Conservation (phyloP, 805 yeast genomes). For the Wickerhamomyces ciferrii region DNA sequence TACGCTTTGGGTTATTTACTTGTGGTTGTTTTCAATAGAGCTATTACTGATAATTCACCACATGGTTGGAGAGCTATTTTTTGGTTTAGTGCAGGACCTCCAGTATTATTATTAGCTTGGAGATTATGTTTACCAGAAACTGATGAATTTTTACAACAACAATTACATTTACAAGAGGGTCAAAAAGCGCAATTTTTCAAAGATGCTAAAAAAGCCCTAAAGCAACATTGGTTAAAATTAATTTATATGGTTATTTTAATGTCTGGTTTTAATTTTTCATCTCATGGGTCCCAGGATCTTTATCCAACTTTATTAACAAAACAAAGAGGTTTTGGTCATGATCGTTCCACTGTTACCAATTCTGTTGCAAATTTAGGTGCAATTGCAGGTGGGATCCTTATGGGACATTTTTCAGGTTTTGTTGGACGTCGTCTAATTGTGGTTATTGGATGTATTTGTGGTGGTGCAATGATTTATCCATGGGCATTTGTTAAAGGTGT, state of each 20-base stretch:
- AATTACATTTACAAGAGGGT: slow-evolving; percentile 25
- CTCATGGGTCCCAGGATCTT: slow-evolving; percentile 63
- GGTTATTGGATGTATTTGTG: slow-evolving; percentile 44
- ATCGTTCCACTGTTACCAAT: slow-evolving; percentile 49
- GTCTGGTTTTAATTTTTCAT: slow-evolving; percentile 59
- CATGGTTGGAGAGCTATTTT: slow-evolving; percentile 61
- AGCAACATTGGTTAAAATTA: slow-evolving; percentile 52
- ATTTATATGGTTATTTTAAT: slow-evolving; percentile 51
- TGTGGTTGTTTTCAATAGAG: slow-evolving; percentile 62
- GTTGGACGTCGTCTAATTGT: slow-evolving; percentile 52
- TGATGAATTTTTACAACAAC: slow-evolving; percentile 41
- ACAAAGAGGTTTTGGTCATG: slow-evolving; percentile 35
- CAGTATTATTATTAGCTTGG: slow-evolving; percentile 34
- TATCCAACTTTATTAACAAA: slow-evolving; percentile 48
- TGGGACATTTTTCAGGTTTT: slow-evolving; percentile 52
- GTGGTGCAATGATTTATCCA: slow-evolving; percentile 61
- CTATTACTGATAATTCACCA: slow-evolving; percentile 47
- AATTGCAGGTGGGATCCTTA: slow-evolving; percentile 45
- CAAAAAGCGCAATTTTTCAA: slow-evolving; percentile 26
- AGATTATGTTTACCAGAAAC: slow-evolving; percentile 46
- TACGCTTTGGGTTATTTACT: slow-evolving; percentile 66
- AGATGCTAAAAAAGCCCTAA: slow-evolving; percentile 28
- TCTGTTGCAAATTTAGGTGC: slow-evolving; percentile 58
- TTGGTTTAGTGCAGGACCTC: slow-evolving; percentile 65
- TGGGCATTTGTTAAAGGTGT: slow-evolving; percentile 49